Evolutionary conservation across 257 asterid species (phyloP).

Genomic region (Salvia miltiorrhiza): DNA sequence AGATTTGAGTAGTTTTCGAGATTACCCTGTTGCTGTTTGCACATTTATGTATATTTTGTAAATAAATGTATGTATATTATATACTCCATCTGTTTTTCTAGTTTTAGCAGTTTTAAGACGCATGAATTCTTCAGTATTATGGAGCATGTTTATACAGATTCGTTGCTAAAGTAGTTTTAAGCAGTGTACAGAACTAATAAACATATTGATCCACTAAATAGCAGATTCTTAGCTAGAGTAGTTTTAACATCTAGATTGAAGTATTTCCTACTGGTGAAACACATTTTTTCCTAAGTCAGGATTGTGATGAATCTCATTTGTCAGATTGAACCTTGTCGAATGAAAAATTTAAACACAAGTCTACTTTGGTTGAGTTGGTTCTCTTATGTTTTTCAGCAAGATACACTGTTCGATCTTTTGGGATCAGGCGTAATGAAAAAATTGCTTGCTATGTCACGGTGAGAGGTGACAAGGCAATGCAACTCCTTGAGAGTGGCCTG

Average conservation of each 20-base stretch:
- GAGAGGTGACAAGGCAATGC: constrained; percentile 49
- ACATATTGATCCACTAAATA: too few relatives aligned
- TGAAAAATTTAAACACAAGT: background rate
- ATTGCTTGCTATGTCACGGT: constrained; percentile 47
- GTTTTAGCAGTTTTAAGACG: too few relatives aligned
- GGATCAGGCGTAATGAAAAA: constrained; percentile 44
- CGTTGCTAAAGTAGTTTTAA: background rate
- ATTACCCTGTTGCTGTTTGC: too few relatives aligned
- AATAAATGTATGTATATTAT: too few relatives aligned
- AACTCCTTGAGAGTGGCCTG: constrained; percentile 44
- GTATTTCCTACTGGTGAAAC: background rate
- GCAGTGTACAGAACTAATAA: background rate
- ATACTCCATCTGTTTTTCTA: too few relatives aligned
- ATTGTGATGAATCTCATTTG: too few relatives aligned
- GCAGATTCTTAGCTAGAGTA: background rate
- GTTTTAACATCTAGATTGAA: background rate
- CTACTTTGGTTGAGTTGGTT: background rate
- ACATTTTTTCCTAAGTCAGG: too few relatives aligned
- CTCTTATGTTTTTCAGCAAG: constrained; percentile 28
- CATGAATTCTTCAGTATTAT: too few relatives aligned
- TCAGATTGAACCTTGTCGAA: background rate
- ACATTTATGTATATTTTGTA: too few relatives aligned
- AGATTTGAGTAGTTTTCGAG: too few relatives aligned
- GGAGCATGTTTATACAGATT: background rate
- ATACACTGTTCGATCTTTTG: constrained; percentile 50